A percentile compares a stretch with the other conserved stretches of the same genome.
Evolutionary conservation across 495 filamentous ascomycete genomes (phyloP).

Genomic region (Lasiosphaeria hispida): DNA sequence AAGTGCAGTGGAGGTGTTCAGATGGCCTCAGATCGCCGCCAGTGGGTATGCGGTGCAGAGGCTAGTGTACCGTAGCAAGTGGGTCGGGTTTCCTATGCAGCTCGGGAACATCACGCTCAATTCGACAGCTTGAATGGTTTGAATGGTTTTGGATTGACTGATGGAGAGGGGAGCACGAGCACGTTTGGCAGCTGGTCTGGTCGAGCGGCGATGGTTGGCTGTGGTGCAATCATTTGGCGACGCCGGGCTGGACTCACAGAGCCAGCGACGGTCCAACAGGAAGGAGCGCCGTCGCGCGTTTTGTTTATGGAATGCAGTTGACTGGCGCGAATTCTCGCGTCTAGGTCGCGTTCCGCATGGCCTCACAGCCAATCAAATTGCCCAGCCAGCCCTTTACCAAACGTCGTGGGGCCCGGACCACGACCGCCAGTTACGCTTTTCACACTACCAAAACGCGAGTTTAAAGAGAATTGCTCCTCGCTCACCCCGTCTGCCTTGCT

Average conservation of each 20-base stretch:
- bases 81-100: too few relatives aligned
- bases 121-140: neutral
- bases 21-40: too few relatives aligned
- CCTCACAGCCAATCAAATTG: neutral
- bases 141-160: neutral
- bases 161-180: neutral
- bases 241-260: neutral
- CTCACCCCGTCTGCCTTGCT: neutral
- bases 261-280: conserved; percentile 21
- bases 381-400: neutral
- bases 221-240: conserved; percentile 2
- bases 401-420: neutral
- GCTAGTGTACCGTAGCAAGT: too few relatives aligned
- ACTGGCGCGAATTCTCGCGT: conserved; percentile 4
- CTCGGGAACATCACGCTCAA: too few relatives aligned
- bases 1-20: too few relatives aligned
- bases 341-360: neutral
- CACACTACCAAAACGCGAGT: neutral
- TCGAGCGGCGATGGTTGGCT: conserved; percentile 6
- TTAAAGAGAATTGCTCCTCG: neutral
- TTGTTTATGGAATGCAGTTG: neutral
- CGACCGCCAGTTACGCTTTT: neutral
- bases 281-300: conserved; percentile 13
- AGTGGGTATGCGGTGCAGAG: too few relatives aligned
- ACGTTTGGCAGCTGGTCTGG: neutral